Evolutionary conservation across 192 early-diverging fungal species (phyloP).

Genomic region (Phycomyces blakesleeanus): DNA sequence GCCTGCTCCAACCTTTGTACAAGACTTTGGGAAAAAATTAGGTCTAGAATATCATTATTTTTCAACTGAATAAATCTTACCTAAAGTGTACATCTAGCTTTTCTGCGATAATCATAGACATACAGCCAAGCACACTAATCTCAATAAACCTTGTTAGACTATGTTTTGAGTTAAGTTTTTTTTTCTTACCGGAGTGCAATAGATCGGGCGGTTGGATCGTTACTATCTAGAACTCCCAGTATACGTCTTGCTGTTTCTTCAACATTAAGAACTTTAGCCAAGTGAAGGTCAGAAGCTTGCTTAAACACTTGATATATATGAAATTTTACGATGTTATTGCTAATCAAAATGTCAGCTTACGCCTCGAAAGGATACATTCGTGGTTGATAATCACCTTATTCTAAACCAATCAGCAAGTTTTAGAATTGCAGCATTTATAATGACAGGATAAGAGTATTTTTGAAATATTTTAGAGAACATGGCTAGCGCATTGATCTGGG

Average conservation of each 20-base stretch:
- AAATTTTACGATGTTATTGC: constrained; percentile 44
- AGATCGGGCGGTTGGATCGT: constrained; percentile 43
- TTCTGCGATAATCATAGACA: constrained; percentile 41
- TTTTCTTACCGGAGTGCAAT: constrained; percentile 42
- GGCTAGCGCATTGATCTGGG: constrained; percentile 40
- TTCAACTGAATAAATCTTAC: constrained; percentile 20
- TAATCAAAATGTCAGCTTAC: constrained; percentile 6
- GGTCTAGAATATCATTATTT: neutral
- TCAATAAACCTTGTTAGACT: too few species aligned
- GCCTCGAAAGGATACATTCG: neutral
- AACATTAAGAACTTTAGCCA: constrained; percentile 41
- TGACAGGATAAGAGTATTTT: constrained; percentile 40
- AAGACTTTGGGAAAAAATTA: neutral
- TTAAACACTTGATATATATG: constrained; percentile 45
- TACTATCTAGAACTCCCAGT: constrained; percentile 37
- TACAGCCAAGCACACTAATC: constrained; percentile 43
- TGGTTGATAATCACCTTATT: constrained; percentile 24
- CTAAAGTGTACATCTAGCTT: constrained; percentile 45
- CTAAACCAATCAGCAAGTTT: constrained; percentile 50
- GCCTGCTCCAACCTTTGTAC: constrained; percentile 39
- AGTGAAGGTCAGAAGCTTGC: constrained; percentile 31
- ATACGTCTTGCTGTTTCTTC: constrained; percentile 45
- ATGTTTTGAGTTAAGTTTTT: too few species aligned
- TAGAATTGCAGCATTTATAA: constrained; percentile 45
- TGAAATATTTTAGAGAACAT: constrained; percentile 42